These are phyloP conservation scores for Pugionium dolabratum DNA, from an alignment of 345 rosid species.

Conservation along the genomic window DNA sequence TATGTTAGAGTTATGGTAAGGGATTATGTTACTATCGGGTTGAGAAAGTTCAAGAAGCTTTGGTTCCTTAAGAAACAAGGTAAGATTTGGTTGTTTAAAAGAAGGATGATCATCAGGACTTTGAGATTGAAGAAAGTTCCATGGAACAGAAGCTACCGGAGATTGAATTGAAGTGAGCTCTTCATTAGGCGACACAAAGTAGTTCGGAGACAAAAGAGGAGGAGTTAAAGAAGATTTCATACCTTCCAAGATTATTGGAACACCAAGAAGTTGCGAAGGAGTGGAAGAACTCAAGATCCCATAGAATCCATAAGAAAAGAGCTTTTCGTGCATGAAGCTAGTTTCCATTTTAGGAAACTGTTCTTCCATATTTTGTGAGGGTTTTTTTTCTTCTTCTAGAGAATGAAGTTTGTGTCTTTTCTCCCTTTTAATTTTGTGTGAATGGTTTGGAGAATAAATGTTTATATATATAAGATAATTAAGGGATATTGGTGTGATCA, in stretches of 20 bases:
- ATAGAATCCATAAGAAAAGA: slow-evolving; percentile 44
- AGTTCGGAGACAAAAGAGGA: slow-evolving; percentile 28
- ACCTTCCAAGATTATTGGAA: slow-evolving; percentile 49
- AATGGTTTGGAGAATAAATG: slow-evolving; percentile 46
- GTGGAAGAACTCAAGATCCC: slow-evolving; percentile 40
- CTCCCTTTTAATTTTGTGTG: slow-evolving; percentile 8
- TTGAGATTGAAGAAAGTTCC: slow-evolving; percentile 38
- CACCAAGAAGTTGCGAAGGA: slow-evolving; percentile 37
- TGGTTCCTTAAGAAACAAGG: slow-evolving; percentile 67
- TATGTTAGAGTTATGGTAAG: slow-evolving; percentile 36
- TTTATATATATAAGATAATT: slow-evolving; percentile 46
- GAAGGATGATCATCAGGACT: slow-evolving; percentile 30
- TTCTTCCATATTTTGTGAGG: slow-evolving; percentile 48
- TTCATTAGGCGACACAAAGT: slow-evolving; percentile 20
- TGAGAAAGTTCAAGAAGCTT: slow-evolving; percentile 36
- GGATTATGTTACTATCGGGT: slow-evolving; percentile 24
- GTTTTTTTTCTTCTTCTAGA: no score
- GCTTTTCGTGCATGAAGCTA: slow-evolving; percentile 48
- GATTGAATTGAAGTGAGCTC: slow-evolving; percentile 32
- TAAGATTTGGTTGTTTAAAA: slow-evolving; percentile 54
- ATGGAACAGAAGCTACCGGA: slow-evolving; percentile 33
- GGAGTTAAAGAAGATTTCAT: slow-evolving; percentile 31
- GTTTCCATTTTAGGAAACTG: slow-evolving; percentile 59
- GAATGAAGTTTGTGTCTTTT: no score
- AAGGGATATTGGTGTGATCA: slow-evolving; percentile 32